Base-by-base conservation (phyloP, 139 green algal genomes). In the Tetradesmus obliquus region DNA sequence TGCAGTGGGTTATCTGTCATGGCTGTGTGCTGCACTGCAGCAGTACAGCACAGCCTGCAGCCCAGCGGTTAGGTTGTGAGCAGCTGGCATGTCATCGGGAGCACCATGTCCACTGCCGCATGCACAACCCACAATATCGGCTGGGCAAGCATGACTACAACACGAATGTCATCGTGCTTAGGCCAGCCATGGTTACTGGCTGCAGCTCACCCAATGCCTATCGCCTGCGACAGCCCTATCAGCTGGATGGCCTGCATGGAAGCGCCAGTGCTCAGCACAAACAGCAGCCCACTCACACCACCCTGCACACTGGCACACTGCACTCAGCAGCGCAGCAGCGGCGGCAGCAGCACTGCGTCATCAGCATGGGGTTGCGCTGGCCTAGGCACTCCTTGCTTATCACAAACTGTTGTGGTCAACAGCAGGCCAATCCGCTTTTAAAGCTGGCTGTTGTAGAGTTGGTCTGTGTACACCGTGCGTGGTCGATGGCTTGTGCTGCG, bases 121-220 rank as follows among this genome's bases (percentile, higher is more conserved):
- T 54, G n/a, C 45, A 51, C 79, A 55, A 55, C 12, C 12, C 55
- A 66, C 57, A 66, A 66, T 45, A 45, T 45, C 32, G 32, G 32
- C 32, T 45, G 32, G 32, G 32, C 32, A 45, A 45, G 32, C 32
- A 45, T 45, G 32, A 45, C 32, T 45, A 45, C 32, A 45, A 45
- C 32, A 45, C 32, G 32, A 45, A 45, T 45, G 32, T 45, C 32
- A 45, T 45, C 32, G 32, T 45, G 32, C 32, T 45, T 45, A 45
- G 32, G 32, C 32, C 32, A 45, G 32, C 32, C 32, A 45, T 45
- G 32, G 32, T 45, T 45, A 45, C 32, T 45, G 32, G 32, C 32
- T 45, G 53, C 15, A 24, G 80, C 82, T 87, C 82, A 87, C 84
- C 84, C 57, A 12, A 88, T 79, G 84, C n/a, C 84, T 3, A 79